A percentile compares a stretch with the other conserved stretches of the same genome.
Conservation (phyloP, 129 eudicot species). For the Lactuca saligna region DNA sequence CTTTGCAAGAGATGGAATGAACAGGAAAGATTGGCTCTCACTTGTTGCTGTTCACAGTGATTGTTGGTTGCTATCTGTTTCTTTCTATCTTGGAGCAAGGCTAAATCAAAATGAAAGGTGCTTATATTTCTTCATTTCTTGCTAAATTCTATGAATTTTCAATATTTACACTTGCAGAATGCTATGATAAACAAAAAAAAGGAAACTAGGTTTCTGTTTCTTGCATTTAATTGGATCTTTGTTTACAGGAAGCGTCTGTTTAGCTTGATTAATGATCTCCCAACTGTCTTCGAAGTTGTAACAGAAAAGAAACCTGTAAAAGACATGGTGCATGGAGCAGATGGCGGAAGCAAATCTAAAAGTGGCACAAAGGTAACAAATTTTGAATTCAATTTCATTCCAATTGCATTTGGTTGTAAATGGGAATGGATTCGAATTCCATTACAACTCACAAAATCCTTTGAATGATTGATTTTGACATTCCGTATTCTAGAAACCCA, state of each 20-base stretch:
- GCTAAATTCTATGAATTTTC: too few relatives aligned
- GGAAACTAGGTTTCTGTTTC: too few relatives aligned
- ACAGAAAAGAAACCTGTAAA: conserved; percentile 63
- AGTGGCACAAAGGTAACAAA: conserved; percentile 65
- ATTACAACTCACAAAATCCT: too few relatives aligned
- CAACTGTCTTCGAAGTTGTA: conserved; percentile 75
- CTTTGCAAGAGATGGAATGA: conserved; percentile 84
- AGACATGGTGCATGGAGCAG: conserved; percentile 76
- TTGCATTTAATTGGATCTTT: not conserved
- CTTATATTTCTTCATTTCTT: not conserved
- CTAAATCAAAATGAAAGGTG: conserved; percentile 79
- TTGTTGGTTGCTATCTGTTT: conserved; percentile 89
- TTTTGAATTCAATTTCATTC: not conserved
- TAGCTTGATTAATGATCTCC: conserved; percentile 76
- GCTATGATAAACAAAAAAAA: too few relatives aligned
- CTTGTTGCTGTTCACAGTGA: conserved; percentile 89
- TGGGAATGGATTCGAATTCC: too few relatives aligned
- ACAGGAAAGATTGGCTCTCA: conserved; percentile 78
- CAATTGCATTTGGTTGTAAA: not conserved
- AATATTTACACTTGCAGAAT: too few relatives aligned
- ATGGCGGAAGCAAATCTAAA: conserved; percentile 74
- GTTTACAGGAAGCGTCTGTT: conserved; percentile 77
- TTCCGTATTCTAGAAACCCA: too few relatives aligned
- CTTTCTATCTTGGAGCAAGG: conserved; percentile 81
- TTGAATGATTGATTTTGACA: too few relatives aligned